phyloP scores from a whole-genome alignment of 495 filamentous ascomycete species.

The Daldinia bambusicola region DNA sequence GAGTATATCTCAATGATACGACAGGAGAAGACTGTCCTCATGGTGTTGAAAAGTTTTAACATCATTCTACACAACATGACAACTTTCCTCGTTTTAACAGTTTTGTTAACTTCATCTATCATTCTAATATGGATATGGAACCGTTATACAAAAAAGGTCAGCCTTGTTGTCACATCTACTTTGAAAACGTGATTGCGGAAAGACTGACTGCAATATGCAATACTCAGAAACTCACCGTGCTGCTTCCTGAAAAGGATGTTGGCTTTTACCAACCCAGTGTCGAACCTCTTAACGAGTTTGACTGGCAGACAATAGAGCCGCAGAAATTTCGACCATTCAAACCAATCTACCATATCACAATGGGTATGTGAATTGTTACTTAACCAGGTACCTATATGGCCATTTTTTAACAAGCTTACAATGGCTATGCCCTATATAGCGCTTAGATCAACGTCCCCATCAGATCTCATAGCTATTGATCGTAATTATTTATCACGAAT shows the following conservation, averaged over 20 bases:
- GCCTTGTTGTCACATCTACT: background rate
- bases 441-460: slow-evolving; percentile 62
- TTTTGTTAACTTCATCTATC: background rate
- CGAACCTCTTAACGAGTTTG: slow-evolving; percentile 65
- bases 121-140: background rate
- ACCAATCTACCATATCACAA: slow-evolving; percentile 75
- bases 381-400: background rate
- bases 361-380: slow-evolving; percentile 62
- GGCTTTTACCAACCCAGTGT: slow-evolving; percentile 45
- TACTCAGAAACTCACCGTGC: background rate
- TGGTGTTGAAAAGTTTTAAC: background rate
- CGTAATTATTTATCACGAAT: slow-evolving; percentile 69
- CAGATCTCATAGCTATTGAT: slow-evolving; percentile 74
- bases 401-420: background rate
- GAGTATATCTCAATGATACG: background rate
- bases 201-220: background rate
- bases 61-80: background rate
- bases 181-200: background rate
- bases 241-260: background rate
- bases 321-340: slow-evolving; percentile 74
- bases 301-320: slow-evolving; percentile 69
- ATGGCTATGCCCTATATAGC: slow-evolving; percentile 36
- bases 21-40: background rate
- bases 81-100: background rate
- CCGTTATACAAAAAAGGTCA: slow-evolving; percentile 1